These are phyloP conservation scores for Pestalotiopsis sp. DNA, from an alignment of 2,329 filamentous ascomycete species.

Conservation along the genomic window DNA sequence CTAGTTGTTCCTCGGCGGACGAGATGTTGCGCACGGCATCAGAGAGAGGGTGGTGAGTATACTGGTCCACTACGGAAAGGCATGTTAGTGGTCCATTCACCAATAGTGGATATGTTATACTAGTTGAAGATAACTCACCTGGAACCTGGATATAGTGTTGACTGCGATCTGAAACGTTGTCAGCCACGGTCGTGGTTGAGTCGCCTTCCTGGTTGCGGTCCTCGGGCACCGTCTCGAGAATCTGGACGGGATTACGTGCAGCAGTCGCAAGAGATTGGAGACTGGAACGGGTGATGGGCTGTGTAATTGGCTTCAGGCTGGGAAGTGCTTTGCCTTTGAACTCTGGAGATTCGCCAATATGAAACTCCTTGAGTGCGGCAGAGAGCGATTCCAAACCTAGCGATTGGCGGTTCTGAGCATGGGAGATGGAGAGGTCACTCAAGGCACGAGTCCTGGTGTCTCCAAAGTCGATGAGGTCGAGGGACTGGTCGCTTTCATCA, in stretches of 20 bases:
- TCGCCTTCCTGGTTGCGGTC: slow-evolving; percentile 22
- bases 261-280: slow-evolving; percentile 23
- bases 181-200: slow-evolving; percentile 15
- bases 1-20: slow-evolving; percentile 30
- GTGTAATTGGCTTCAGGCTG: slow-evolving; percentile 20
- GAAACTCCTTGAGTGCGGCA: slow-evolving; percentile 35
- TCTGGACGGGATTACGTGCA: slow-evolving; percentile 29
- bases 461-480: slow-evolving; percentile 11
- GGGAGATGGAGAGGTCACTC: slow-evolving; percentile 30
- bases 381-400: slow-evolving; percentile 32
- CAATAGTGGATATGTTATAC: neutral
- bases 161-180: slow-evolving; percentile 19
- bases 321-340: slow-evolving; percentile 17
- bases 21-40: slow-evolving; percentile 28
- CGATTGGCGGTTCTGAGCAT: slow-evolving; percentile 29
- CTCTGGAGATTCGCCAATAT: slow-evolving; percentile 22
- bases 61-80: slow-evolving; percentile 23
- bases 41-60: slow-evolving; percentile 29
- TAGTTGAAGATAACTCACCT: slow-evolving; percentile 22
- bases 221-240: slow-evolving; percentile 32
- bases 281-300: slow-evolving; percentile 21
- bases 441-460: slow-evolving; percentile 23
- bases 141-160: slow-evolving; percentile 26
- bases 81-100: neutral
- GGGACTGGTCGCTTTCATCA: slow-evolving; percentile 23